Evolutionary conservation across 495 filamentous ascomycete genomes (phyloP).

Genomic region (Lophiostoma macrostomum): DNA sequence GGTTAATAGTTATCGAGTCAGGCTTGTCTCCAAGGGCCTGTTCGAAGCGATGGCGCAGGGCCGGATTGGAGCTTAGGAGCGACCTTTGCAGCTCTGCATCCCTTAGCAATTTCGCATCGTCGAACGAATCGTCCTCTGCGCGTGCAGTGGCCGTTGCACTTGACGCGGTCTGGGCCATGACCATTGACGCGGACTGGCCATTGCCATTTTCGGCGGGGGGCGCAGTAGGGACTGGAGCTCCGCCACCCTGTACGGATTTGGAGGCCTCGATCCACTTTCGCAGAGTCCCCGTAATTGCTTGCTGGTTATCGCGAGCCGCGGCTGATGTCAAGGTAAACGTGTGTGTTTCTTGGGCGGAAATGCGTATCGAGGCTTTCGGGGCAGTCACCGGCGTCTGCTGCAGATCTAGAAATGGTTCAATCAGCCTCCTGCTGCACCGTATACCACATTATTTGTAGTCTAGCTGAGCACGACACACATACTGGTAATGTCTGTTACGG

Average conservation of each 20-base stretch:
- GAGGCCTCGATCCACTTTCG: conserved; percentile 67
- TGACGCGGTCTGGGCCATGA: conserved; percentile 56
- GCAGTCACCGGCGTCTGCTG: conserved; percentile 83
- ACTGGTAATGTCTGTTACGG: conserved; percentile 65
- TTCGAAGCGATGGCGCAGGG: conserved; percentile 73
- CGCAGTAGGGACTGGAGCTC: no score
- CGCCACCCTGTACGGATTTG: conserved; percentile 54
- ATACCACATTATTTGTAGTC: no score
- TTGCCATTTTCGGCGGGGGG: conserved; percentile 43
- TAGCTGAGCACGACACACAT: conserved; percentile 5
- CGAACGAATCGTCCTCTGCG: conserved; percentile 60
- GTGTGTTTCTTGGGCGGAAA: conserved; percentile 74
- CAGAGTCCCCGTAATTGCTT: conserved; percentile 75
- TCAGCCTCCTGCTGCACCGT: no score
- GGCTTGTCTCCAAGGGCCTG: conserved; percentile 76
- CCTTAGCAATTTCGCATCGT: conserved; percentile 67
- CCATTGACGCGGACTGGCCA: conserved; percentile 53
- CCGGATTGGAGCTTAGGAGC: conserved; percentile 70
- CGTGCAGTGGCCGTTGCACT: conserved; percentile 43
- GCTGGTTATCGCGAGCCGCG: conserved; percentile 75
- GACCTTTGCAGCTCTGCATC: conserved; percentile 82
- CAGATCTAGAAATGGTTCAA: conserved; percentile 55
- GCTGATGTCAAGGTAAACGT: conserved; percentile 84
- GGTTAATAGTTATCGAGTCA: conserved; percentile 67
- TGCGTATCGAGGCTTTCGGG: conserved; percentile 86